phyloP scores from a whole-genome alignment of 139 green algal species.

The Yamagishiella unicocca region DNA sequence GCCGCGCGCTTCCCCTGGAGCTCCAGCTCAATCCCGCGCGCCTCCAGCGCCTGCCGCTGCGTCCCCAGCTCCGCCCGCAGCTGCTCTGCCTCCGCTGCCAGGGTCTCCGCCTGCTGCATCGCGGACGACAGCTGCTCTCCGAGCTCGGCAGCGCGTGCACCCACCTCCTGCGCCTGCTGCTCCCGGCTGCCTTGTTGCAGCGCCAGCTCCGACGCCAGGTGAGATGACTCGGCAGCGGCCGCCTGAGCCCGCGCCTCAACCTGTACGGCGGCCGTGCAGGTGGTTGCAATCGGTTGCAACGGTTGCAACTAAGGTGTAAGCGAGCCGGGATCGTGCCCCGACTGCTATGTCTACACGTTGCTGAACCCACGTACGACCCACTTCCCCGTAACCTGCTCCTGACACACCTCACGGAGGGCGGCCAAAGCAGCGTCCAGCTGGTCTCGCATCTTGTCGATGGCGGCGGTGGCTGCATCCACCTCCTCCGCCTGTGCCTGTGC shows the following conservation, averaged over 20 bases:
- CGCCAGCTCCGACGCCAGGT: neutral
- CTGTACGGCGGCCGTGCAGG: neutral
- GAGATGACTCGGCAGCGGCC: neutral
- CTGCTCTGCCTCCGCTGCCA: neutral
- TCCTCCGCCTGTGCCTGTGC: neutral
- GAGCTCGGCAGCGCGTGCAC: neutral
- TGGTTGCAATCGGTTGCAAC: no score
- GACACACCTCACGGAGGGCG: neutral
- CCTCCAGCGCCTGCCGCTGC: neutral
- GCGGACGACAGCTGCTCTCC: neutral
- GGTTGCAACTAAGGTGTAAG: no score
- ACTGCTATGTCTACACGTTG: no score
- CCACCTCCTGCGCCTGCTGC: neutral
- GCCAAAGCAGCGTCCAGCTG: neutral
- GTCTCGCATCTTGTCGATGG: neutral
- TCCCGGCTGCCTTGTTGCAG: neutral
- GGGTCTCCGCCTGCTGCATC: conserved; percentile 4
- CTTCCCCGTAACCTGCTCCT: no score
- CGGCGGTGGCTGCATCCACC: neutral
- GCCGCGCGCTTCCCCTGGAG: neutral
- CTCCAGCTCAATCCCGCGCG: neutral
- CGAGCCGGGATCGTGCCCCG: no score
- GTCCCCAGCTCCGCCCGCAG: neutral
- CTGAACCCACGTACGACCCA: no score
- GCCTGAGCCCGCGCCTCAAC: neutral